Base-by-base conservation (phyloP, 331 rosid genomes). In the Stylosanthes scabra region DNA sequence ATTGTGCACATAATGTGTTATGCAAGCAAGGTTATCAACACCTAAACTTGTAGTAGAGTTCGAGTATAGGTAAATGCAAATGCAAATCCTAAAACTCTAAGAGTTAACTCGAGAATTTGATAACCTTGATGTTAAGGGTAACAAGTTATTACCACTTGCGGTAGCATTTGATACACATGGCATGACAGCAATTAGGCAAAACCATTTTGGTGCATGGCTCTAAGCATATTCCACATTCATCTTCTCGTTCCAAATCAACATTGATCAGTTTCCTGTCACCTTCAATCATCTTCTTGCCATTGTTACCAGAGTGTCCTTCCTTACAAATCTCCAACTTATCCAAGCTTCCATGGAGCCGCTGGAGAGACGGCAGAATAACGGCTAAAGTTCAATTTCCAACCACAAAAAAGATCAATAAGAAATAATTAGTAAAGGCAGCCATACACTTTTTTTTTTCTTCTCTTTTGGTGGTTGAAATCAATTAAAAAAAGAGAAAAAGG, bases 141-240 rank as follows among this genome's bases (percentile, higher is more conserved):
- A 50, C 62, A 7, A n/a, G 37, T 78, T 89, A 88, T 79, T 89
- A 88, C 94, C 97, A 91, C 47, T 91, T 91, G 59, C 92, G 93
- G 76, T 91, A 91, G 90, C 97, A 91, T 89, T 86, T 91, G 85
- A 91, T 89, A 81, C 97, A 91, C 97, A 91, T 91, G 51, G 93
- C 85, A 54, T 91, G 97, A 56, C 97, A 91, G 76, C 97, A 91
- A 83, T 89, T 89, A 44, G 97, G 97, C 81, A 91, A 83, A 74
- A 92, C 97, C 82, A 92, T 83, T 87, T 89, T 92, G 68, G 96
- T 86, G 81, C 97, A 92, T 1, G 96, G 91, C 86, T 92, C 97
- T 80, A 92, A 84, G 82, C 97, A 92, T 72, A 92, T 92, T 52
- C 97, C 97, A 80, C 97, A 92, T 72, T 92, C 97, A 63, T 89